Conservation (phyloP, 1,284 basidiomycete genomes). For the Calocybe gambosa region DNA sequence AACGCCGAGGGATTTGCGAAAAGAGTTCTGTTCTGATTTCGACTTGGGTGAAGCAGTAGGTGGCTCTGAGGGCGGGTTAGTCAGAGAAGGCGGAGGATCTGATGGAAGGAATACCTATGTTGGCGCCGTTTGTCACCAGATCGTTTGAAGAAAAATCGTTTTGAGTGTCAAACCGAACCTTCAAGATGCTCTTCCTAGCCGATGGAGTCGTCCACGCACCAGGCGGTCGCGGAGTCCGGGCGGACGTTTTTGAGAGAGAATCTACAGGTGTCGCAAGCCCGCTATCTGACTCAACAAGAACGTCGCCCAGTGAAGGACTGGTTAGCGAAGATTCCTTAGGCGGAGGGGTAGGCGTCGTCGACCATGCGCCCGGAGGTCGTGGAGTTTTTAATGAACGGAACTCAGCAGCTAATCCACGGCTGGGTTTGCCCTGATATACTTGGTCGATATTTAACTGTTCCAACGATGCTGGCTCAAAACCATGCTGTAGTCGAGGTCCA, state of each 20-base stretch:
- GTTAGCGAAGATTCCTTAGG: background rate
- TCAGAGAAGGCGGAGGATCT: slow-evolving; percentile 1
- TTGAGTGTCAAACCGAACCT: slow-evolving; percentile 61
- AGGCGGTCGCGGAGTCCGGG: slow-evolving; percentile 63
- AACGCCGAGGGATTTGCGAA: slow-evolving; percentile 43
- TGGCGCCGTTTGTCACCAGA: background rate
- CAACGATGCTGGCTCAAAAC: background rate
- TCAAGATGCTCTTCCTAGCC: slow-evolving; percentile 41
- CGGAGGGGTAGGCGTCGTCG: slow-evolving; percentile 44
- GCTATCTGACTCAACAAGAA: slow-evolving; percentile 13
- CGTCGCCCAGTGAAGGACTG: background rate
- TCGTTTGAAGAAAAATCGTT: slow-evolving; percentile 14
- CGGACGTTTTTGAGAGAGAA: slow-evolving; percentile 38
- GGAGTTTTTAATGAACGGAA: slow-evolving; percentile 52
- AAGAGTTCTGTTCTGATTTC: slow-evolving; percentile 31
- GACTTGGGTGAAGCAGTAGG: slow-evolving; percentile 27
- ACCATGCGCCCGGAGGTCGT: slow-evolving; percentile 64
- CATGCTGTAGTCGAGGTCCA: slow-evolving; percentile 8
- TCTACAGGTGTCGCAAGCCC: slow-evolving; percentile 37
- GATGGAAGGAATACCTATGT: background rate
- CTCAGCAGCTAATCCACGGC: slow-evolving; percentile 19
- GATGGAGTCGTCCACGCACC: slow-evolving; percentile 66
- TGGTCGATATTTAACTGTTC: slow-evolving; percentile 16
- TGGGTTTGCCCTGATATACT: slow-evolving; percentile 11
- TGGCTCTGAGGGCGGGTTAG: slow-evolving; percentile 15